Conservation (phyloP, 176 grass and related monocot genomes). For the Avena sativa region DNA sequence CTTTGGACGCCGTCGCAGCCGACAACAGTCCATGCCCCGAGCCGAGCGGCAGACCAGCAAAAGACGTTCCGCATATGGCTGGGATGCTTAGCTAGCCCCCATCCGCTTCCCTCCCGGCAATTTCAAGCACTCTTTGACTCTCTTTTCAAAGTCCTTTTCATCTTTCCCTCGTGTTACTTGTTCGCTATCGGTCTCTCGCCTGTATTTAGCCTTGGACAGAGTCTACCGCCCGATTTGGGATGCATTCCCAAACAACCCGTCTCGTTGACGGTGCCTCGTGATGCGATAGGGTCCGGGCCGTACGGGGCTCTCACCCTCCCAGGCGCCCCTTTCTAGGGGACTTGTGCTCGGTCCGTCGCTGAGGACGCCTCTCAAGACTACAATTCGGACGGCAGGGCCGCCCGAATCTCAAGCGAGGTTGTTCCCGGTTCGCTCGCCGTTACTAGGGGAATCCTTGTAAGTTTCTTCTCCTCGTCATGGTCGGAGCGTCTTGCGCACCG, state of each 20-base stretch:
- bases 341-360: slow-evolving; percentile 28
- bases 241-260: slow-evolving; percentile 72
- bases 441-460: slow-evolving; percentile 20
- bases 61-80: too few relatives aligned
- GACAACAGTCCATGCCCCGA: too few relatives aligned
- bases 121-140: slow-evolving; percentile 82
- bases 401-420: neutral
- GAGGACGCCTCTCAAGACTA: too few relatives aligned
- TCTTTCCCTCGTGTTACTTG: slow-evolving; percentile 83
- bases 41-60: too few relatives aligned
- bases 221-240: slow-evolving; percentile 56
- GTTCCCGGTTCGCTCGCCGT: neutral
- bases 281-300: slow-evolving; percentile 53
- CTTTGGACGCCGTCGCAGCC: too few relatives aligned
- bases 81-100: slow-evolving; percentile 6
- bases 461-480: neutral
- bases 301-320: slow-evolving; percentile 62
- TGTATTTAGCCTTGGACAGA: slow-evolving; percentile 69
- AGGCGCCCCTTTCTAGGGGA: slow-evolving; percentile 60
- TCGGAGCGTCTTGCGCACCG: too few relatives aligned
- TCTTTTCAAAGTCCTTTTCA: slow-evolving; percentile 83
- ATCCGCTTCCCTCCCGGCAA: slow-evolving; percentile 68
- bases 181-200: slow-evolving; percentile 78
- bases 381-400: neutral
- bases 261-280: slow-evolving; percentile 57